Base-by-base conservation (phyloP, 257 asterid genomes). In the Solanum piurae region DNA sequence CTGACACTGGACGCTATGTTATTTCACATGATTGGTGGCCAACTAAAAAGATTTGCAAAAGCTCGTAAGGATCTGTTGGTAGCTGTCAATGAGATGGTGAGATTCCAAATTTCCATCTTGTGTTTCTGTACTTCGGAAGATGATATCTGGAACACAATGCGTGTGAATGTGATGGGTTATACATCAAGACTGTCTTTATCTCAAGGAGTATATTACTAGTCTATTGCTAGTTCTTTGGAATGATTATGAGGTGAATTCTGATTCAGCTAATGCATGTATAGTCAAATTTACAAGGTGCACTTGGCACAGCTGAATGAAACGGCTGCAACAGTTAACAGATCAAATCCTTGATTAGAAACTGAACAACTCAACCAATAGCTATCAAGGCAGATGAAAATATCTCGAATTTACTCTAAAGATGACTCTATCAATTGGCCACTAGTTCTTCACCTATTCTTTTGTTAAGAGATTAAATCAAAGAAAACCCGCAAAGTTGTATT, bases 1-100 rank as follows among this genome's bases (percentile, higher is more conserved):
- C 87, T 97, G 93, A 97, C 98, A 64, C 95, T 95, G 86, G 99
- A 97, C 89, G 99, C 99, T 83, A 87, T 97, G 93, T 93, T 97
- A 83, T 97, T 97, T 90, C 93, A 93, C 88, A 93, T 97, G 99
- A 97, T 97, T 86, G 99, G 99, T 87, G 99, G 99, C 90, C 99
- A 95, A 90, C 92, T 97, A 88, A 97, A 95, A 93, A 92, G 99
- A 89, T 97, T 97, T 83, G 98, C 99, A 85, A 97, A 94, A 93
- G 99, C 99, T 92, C 99, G 99, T 75, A 97, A 92, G 89, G 99
- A 97, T 94, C 93, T 97, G 73, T 91, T 97, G 62, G 99, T 92
- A 58, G 99, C 99, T 10, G 99, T 97, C 64, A 97, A 97, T 92
- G 99, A 97, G 93, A 84, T 96, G 99, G 99, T 95, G 93, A 94